Conservation (phyloP, 495 filamentous ascomycete genomes). For the Penicillium psychrofluorescens region DNA sequence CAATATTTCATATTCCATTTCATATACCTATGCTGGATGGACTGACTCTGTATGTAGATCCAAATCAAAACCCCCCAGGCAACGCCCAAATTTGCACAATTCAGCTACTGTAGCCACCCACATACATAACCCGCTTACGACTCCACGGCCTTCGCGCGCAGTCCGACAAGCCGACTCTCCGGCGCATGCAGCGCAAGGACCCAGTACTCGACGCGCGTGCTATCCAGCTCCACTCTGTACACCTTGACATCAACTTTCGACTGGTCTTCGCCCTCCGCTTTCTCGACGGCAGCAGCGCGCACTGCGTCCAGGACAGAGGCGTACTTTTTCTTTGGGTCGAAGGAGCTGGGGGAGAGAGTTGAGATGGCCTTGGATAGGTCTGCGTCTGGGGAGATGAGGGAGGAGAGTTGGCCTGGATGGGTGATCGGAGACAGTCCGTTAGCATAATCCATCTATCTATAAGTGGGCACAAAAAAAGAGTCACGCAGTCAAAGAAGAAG, state of each 20-base stretch:
- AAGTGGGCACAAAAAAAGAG: too few relatives aligned
- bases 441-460: too few relatives aligned
- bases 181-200: conserved; percentile 54
- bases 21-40: too few relatives aligned
- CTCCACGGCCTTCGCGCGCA: conserved; percentile 71
- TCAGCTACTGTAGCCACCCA: too few relatives aligned
- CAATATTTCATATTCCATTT: background rate
- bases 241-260: conserved; percentile 60
- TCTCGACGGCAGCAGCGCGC: conserved; percentile 23
- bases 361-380: conserved; percentile 27
- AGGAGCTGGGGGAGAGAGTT: conserved; percentile 27
- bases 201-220: conserved; percentile 68
- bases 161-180: conserved; percentile 56
- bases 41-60: too few relatives aligned
- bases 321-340: conserved; percentile 37
- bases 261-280: conserved; percentile 18
- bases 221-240: conserved; percentile 57
- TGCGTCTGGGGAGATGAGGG: conserved; percentile 25
- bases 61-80: too few relatives aligned
- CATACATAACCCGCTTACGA: conserved; percentile 27
- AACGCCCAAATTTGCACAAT: too few relatives aligned
- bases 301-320: conserved; percentile 21
- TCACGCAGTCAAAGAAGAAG: background rate
- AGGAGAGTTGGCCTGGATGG: conserved; percentile 27
- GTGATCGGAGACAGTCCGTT: too few relatives aligned